Evolutionary conservation across 495 filamentous ascomycete species (phyloP), one percentile per base, ranked within the genome.

Genomic region (Sabuloglossum arenarium): DNA sequence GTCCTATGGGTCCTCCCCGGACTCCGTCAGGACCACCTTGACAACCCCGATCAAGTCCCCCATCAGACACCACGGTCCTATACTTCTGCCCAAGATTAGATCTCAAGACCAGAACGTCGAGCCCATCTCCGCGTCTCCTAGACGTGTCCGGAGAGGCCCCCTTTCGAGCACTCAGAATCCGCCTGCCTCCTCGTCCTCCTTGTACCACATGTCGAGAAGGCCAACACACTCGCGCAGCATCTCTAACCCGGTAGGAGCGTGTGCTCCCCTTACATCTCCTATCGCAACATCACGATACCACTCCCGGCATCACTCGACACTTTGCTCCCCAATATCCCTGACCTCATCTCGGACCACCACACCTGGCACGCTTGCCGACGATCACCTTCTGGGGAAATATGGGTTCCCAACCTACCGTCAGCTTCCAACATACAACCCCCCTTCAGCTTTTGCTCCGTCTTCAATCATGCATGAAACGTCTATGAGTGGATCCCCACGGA

Each of bases 81-180:
- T 84, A 28, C 75, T 96, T 54, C 74, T 96, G 28, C 89, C 89
- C 57, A 89, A 85, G 73, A 86, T 94, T 68, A 77, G 88, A 50
- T 77, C 78, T 58, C 86, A 93, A 66, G 88, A 94, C 70, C 82
- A 89, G 70, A 72, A 79, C 54, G 76, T 88, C 58, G 75, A 82
- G 58, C 74, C 75, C 14, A 63, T 68, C 23, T 69, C 70, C 50
- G 70, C 68, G 19, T 70, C 70, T 30, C 30, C 43, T 8, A 69
- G 68, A 28, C 69, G 72, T 42, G 49, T 65, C 45, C 75, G 79
- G 60, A 71, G 72, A 52, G 70, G 75, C 57, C 76, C 79, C 28
- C 65, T 76, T 28, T 83, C 80, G 2, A 76, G 70, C 55, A 74
- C 77, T 6, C 71, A 70, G 53, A 78, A 77, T 55, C 67, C 71